Base-by-base conservation (phyloP, 495 filamentous ascomycete species). In the Lepraria neglecta region DNA sequence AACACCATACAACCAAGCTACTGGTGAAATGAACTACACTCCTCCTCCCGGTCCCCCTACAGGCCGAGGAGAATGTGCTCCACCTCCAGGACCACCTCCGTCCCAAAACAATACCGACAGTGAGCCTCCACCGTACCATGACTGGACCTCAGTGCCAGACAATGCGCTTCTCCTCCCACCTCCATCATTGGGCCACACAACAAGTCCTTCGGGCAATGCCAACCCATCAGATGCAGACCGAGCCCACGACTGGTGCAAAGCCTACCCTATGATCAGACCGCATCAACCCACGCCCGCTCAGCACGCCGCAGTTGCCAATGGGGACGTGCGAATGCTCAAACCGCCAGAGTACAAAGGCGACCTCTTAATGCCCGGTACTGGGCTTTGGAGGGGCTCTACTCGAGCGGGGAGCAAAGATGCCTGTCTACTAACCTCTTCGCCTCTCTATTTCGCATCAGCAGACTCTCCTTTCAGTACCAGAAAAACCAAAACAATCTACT, bases 61-160 rank as follows among this genome's bases (percentile, higher is more conserved):
- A 44, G 59, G 57, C 38, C 59, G 60, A 19, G 56, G 56, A 35
- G 40, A 57, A 6, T 10, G n/a, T 28, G 19, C 45, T 35, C 58
- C 60, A 28, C 68, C 69, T 40, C 53, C 65, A 21, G 67, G 57
- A 15, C 68, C 65, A 30, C 68, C 65, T 17, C 61, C 67, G 33
- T 40, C 63, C 42, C 65, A 30, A 17, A 56, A 38, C 28, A 40
- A 61, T 27, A 43, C 52, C 27, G 17, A 51, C 14, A 56, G 65
- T 3, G 69, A 80, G 1, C 81, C 82, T 6, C 82, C 84, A 31
- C 76, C 80, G 30, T 82, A 87, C 66, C 88, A 95, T 69, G 88
- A 91, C 76, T 95, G 90, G 91, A 78, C 87, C 66, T 78, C 83
- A 6, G 83, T 95, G 12, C 89, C 88, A 3, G 91, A 96, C 71